Evolutionary conservation across 1,139 yeast species (phyloP).

Genomic region (Zygoascus sp.): DNA sequence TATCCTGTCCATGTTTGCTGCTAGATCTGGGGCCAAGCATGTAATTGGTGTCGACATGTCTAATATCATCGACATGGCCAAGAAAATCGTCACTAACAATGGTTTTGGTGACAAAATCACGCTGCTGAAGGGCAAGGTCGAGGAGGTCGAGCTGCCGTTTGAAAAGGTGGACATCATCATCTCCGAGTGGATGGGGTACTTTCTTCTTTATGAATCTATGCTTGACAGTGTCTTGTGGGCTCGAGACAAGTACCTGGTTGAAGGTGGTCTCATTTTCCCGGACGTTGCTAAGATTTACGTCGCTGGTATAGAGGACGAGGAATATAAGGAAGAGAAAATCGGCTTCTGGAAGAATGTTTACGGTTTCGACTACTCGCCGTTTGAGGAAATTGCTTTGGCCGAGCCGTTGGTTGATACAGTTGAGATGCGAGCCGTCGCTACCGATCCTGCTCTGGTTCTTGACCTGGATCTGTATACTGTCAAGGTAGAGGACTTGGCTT

Average conservation of each 20-base stretch:
- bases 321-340: conserved; percentile 87
- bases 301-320: conserved; percentile 93
- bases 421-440: conserved; percentile 69
- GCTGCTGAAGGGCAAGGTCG: conserved; percentile 86
- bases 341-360: conserved; percentile 96
- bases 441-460: conserved; percentile 64
- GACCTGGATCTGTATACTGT: conserved; percentile 90
- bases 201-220: conserved; percentile 93
- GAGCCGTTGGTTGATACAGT: conserved; percentile 96
- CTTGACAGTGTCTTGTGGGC: conserved; percentile 93
- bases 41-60: conserved; percentile 98
- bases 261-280: conserved; percentile 91
- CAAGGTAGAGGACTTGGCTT: conserved; percentile 74
- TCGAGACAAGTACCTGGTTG: conserved; percentile 81
- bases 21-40: conserved; percentile 94
- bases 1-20: conserved; percentile 96
- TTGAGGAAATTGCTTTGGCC: conserved; percentile 68
- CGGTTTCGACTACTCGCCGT: conserved; percentile 87
- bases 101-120: conserved; percentile 88
- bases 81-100: conserved; percentile 74
- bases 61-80: conserved; percentile 90
- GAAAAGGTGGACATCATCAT: conserved; percentile 85
- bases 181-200: conserved; percentile 99
- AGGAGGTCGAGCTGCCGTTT: conserved; percentile 81
- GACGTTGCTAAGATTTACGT: conserved; percentile 87